phyloP scores from a whole-genome alignment of 805 yeast genomes.

The Candida multigemmis region DNA sequence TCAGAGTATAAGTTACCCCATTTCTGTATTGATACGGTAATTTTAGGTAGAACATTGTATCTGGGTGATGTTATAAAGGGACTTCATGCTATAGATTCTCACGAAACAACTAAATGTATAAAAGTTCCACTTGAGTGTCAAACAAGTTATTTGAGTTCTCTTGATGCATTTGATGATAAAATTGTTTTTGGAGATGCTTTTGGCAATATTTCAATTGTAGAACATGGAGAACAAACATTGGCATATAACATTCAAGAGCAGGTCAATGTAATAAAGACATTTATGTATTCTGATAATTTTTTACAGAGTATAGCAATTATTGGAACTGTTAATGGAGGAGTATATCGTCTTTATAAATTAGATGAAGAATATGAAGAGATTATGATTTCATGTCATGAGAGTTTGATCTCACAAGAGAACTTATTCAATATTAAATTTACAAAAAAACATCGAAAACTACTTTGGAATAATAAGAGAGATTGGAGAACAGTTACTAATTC shows the following conservation, averaged over 20 bases:
- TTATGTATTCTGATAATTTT: conserved; percentile 1
- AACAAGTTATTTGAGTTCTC: conserved; percentile 3
- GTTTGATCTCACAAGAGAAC: conserved; percentile 2
- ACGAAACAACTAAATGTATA: neutral
- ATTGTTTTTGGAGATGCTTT: conserved; percentile 16
- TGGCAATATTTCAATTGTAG: conserved; percentile 15
- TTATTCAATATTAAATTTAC: no score
- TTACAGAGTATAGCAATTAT: conserved; percentile 7
- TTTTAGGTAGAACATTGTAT: conserved; percentile 1
- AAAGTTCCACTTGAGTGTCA: neutral
- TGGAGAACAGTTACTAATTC: no score
- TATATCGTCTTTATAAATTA: conserved; percentile 9
- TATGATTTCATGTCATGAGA: conserved; percentile 8
- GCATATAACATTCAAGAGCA: conserved; percentile 19
- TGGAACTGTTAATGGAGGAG: conserved; percentile 21
- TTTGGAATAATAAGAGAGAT: no score
- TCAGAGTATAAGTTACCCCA: no score
- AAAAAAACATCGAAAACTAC: no score
- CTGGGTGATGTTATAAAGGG: conserved; percentile 12
- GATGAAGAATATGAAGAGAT: conserved; percentile 7
- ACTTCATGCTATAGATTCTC: conserved; percentile 1
- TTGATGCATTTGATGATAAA: conserved; percentile 1
- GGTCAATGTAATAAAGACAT: conserved; percentile 12
- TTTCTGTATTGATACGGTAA: conserved; percentile 4
- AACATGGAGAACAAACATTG: conserved; percentile 5